These are phyloP conservation scores for Exsudoporus frostii DNA, from an alignment of 768 basidiomycete species.

Conservation along the genomic window DNA sequence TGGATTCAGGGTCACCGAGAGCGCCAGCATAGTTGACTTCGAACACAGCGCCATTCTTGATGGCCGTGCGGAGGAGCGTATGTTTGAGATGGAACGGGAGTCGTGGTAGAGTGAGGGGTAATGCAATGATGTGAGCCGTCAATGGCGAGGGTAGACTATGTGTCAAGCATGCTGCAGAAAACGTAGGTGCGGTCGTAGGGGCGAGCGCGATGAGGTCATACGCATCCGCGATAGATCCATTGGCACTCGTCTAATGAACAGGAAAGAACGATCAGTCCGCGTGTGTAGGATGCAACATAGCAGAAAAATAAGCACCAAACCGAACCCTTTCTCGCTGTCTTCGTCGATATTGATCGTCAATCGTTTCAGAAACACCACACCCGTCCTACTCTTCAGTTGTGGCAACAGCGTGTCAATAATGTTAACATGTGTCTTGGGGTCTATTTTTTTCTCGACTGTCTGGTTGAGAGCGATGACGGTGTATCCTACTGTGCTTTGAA, in stretches of 20 bases:
- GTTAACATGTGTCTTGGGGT: conserved; percentile 68
- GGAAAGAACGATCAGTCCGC: not conserved
- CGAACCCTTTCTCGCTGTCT: conserved; percentile 84
- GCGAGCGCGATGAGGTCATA: conserved; percentile 79
- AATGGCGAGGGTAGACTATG: conserved; percentile 72
- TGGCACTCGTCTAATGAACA: conserved; percentile 63
- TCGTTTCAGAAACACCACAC: conserved; percentile 67
- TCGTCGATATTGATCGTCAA: conserved; percentile 79
- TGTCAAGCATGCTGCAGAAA: conserved; percentile 77
- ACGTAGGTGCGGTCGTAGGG: conserved; percentile 69
- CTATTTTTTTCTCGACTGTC: conserved; percentile 66
- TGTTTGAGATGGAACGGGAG: conserved; percentile 81
- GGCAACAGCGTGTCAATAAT: conserved; percentile 54
- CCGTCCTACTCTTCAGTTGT: conserved; percentile 55
- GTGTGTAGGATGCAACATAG: not conserved
- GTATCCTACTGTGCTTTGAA: conserved; percentile 69
- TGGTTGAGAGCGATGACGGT: conserved; percentile 77
- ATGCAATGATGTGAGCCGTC: conserved; percentile 76
- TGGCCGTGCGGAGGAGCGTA: conserved; percentile 75
- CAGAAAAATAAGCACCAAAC: conserved; percentile 49
- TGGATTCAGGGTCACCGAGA: conserved; percentile 53
- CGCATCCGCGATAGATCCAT: conserved; percentile 51
- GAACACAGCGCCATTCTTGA: conserved; percentile 80
- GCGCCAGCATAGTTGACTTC: conserved; percentile 79
- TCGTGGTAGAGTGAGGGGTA: conserved; percentile 75